Percentiles rank a stretch among this genome's conserved stretches.
Evolutionary conservation across 352 stramenopile genomes (phyloP).

Genomic region (Peronospora farinosa): DNA sequence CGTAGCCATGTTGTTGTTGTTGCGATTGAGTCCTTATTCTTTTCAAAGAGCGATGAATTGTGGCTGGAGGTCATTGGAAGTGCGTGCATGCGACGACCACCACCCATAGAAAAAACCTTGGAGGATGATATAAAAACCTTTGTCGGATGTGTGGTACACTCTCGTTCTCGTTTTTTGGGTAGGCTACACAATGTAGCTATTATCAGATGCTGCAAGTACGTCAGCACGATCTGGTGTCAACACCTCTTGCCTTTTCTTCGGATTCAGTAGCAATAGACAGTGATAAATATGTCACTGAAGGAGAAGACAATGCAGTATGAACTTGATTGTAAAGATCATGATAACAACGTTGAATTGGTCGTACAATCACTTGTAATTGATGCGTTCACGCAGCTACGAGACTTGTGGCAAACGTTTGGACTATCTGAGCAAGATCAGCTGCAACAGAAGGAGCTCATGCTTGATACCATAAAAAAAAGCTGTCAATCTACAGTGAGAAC

Average conservation of each 20-base stretch:
- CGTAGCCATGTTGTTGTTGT: slow-evolving; percentile 63
- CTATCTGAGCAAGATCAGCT: slow-evolving; percentile 25
- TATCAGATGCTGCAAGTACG: slow-evolving; percentile 17
- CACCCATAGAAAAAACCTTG: slow-evolving; percentile 23
- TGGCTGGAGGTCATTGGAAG: slow-evolving; percentile 5
- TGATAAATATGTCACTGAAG: neutral
- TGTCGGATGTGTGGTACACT: no score
- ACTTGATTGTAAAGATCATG: no score
- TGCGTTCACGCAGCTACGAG: slow-evolving; percentile 19
- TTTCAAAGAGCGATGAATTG: slow-evolving; percentile 46
- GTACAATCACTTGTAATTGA: slow-evolving; percentile 5
- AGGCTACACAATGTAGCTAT: slow-evolving; percentile 21
- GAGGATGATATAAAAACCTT: neutral
- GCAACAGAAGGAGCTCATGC: slow-evolving; percentile 25
- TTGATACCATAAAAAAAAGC: slow-evolving; percentile 21
- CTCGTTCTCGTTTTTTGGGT: neutral
- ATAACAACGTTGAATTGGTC: no score
- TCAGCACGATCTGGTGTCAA: slow-evolving; percentile 16
- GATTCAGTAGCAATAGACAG: neutral
- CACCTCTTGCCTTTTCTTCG: slow-evolving; percentile 6
- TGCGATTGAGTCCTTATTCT: slow-evolving; percentile 48
- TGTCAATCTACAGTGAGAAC: slow-evolving; percentile 6
- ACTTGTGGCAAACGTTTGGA: slow-evolving; percentile 33
- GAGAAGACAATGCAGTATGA: no score
- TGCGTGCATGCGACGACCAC: slow-evolving; percentile 14